Evolutionary conservation across 768 basidiomycete genomes (phyloP).

Genomic region (Gautieria morchelliformis): DNA sequence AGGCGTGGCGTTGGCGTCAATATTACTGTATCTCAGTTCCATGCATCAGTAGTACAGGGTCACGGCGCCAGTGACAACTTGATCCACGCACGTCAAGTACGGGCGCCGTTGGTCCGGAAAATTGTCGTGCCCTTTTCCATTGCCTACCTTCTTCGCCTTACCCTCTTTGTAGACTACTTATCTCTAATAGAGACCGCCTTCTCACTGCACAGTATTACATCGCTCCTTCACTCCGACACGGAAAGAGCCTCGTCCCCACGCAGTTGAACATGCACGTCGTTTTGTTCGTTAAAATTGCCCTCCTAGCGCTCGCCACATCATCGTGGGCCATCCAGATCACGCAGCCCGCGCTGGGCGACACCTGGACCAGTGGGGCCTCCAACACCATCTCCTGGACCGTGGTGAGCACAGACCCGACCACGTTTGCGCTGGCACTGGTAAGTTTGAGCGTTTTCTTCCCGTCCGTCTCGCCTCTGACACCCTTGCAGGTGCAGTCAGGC

Average conservation of each 20-base stretch:
- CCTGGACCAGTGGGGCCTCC: constrained; percentile 50
- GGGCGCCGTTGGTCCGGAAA: no score
- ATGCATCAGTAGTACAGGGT: no score
- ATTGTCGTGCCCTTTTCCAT: no score
- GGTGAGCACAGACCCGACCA: constrained; percentile 55
- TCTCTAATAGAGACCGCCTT: no score
- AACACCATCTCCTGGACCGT: constrained; percentile 52
- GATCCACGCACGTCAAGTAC: no score
- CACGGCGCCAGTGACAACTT: no score
- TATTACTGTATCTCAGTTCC: no score
- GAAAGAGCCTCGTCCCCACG: neutral
- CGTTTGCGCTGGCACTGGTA: constrained; percentile 60
- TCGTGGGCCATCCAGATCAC: constrained; percentile 57
- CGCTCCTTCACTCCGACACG: neutral
- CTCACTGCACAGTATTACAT: no score
- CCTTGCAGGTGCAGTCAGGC: constrained; percentile 25
- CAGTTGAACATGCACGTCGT: neutral
- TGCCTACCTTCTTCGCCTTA: no score
- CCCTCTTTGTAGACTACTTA: no score
- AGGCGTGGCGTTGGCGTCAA: no score
- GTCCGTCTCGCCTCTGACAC: neutral
- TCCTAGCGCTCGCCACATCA: constrained; percentile 40
- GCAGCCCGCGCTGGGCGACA: constrained; percentile 33
- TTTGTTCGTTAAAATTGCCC: constrained; percentile 17
- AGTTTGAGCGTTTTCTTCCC: constrained; percentile 33